phyloP scores from a whole-genome alignment of 148 eudicot genomes.

The Cornus kousa region DNA sequence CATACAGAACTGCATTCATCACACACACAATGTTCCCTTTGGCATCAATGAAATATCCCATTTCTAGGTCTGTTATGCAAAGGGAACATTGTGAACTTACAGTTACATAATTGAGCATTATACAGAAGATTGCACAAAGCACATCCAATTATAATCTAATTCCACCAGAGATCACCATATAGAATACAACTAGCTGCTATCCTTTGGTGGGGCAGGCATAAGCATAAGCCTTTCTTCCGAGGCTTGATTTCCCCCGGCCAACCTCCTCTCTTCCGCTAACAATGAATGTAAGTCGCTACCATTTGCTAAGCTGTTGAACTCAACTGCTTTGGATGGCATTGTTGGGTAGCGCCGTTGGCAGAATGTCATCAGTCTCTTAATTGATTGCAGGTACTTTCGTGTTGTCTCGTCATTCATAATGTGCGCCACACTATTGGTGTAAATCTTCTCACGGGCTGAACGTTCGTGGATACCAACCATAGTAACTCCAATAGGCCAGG shows the following conservation, averaged over 20 bases:
- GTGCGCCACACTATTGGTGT: constrained; percentile 97
- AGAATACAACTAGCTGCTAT: constrained; percentile 18
- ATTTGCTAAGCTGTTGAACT: constrained; percentile 96
- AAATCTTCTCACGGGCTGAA: constrained; percentile 97
- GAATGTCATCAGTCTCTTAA: constrained; percentile 88
- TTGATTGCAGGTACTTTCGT: constrained; percentile 90
- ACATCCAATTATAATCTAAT: not conserved
- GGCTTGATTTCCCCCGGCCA: constrained; percentile 26
- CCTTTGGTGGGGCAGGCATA: constrained; percentile 79
- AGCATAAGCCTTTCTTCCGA: constrained; percentile 66
- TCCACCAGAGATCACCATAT: not conserved
- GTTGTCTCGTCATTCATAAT: constrained; percentile 98
- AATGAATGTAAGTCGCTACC: constrained; percentile 87
- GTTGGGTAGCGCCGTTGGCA: constrained; percentile 90
- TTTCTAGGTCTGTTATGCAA: not conserved
- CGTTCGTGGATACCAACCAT: constrained; percentile 99
- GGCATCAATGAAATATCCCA: not conserved
- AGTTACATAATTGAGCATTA: not conserved
- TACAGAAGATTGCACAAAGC: not conserved
- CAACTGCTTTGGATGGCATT: constrained; percentile 90
- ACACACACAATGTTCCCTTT: not conserved
- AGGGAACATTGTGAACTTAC: not conserved
- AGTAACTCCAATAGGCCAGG: constrained; percentile 99
- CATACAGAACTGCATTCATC: too few relatives aligned
- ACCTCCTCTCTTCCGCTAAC: constrained; percentile 58